Conservation (phyloP, 306 rosid genomes). For the Prunus padus region DNA sequence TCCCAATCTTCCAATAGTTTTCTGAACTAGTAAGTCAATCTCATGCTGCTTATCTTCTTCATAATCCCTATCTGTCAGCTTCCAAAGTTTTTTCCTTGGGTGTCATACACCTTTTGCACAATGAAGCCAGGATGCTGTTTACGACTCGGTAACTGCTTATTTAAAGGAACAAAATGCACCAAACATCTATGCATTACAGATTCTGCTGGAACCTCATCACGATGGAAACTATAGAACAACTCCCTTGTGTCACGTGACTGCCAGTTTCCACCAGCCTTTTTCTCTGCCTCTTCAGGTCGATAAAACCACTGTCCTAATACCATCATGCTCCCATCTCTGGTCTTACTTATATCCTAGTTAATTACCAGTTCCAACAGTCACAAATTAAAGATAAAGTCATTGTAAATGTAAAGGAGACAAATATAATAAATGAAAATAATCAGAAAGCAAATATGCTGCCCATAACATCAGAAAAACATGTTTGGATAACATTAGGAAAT, state of each 20-base stretch:
- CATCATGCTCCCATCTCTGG: conserved; percentile 57
- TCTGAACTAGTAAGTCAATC: conserved; percentile 79
- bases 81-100: conserved; percentile 92
- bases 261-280: conserved; percentile 84
- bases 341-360: conserved; percentile 68
- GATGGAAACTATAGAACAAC: conserved; percentile 95
- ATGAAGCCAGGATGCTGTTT: conserved; percentile 93
- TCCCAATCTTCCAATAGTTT: conserved; percentile 62
- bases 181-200: conserved; percentile 94
- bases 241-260: conserved; percentile 88
- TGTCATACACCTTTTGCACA: conserved; percentile 87
- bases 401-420: neutral
- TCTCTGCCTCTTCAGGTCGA: conserved; percentile 98
- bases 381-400: neutral
- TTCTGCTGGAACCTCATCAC: conserved; percentile 94
- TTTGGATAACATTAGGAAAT: neutral
- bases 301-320: conserved; percentile 95
- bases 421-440: conserved; percentile 4
- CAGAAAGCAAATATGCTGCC: conserved; percentile 15
- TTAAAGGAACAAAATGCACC: conserved; percentile 79
- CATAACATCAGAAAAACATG: neutral
- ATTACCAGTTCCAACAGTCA: conserved; percentile 24
- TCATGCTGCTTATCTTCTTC: conserved; percentile 80
- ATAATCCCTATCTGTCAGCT: conserved; percentile 82
- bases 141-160: conserved; percentile 85